phyloP scores from a whole-genome alignment of 345 rosid species.

The Mallotus nudiflorus region DNA sequence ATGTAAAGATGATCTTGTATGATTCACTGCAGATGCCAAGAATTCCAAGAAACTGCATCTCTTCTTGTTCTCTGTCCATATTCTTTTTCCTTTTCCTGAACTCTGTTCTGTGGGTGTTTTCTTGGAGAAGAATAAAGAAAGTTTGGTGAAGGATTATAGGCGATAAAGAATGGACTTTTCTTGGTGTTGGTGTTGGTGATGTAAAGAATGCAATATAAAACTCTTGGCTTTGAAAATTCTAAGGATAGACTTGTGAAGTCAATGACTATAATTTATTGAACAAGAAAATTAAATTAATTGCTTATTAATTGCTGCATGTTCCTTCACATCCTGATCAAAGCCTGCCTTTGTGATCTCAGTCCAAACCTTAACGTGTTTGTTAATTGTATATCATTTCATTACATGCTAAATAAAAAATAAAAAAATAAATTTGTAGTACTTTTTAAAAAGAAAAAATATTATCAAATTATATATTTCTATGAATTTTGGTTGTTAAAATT shows the following conservation, averaged over 20 bases:
- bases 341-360: not conserved
- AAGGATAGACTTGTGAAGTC: not conserved
- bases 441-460: too few relatives aligned
- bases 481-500: too few relatives aligned
- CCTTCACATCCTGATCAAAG: not conserved
- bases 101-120: not conserved
- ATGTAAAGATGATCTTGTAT: conserved; percentile 38
- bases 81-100: not conserved
- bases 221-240: not conserved
- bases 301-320: not conserved
- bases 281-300: conserved; percentile 1
- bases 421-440: too few relatives aligned
- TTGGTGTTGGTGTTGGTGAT: not conserved
- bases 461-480: too few relatives aligned
- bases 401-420: too few relatives aligned
- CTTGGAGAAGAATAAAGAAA: not conserved
- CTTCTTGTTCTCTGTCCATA: conserved; percentile 66
- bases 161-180: not conserved
- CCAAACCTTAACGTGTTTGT: not conserved
- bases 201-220: too few relatives aligned
- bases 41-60: conserved; percentile 54
- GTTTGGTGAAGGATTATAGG: not conserved
- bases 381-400: too few relatives aligned
- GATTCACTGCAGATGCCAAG: conserved; percentile 47
- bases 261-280: not conserved